Conservation (phyloP, 768 basidiomycete genomes). For the Pleurotus djamor region DNA sequence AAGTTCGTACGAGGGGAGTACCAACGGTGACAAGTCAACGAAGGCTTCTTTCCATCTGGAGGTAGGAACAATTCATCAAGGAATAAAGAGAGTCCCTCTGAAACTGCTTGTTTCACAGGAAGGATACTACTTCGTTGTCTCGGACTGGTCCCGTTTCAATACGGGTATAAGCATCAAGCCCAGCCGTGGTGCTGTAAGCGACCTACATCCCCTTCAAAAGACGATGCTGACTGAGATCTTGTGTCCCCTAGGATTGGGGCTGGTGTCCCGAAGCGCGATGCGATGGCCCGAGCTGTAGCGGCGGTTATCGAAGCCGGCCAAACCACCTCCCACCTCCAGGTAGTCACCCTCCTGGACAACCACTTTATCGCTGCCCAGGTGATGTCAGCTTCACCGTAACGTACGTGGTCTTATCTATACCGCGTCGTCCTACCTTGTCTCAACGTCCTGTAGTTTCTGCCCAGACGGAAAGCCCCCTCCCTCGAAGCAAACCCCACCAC, state of each 20-base stretch:
- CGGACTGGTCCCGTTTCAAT: slow-evolving; percentile 6
- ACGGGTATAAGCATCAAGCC: slow-evolving; percentile 5
- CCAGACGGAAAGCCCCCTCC: neutral
- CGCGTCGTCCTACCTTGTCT: neutral
- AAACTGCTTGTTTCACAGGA: neutral
- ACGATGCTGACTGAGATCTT: no score
- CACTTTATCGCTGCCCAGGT: slow-evolving; percentile 5
- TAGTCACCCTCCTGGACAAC: neutral
- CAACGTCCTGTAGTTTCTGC: slow-evolving; percentile 1
- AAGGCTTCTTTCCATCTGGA: slow-evolving; percentile 3
- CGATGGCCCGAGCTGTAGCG: neutral
- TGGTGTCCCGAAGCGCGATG: neutral
- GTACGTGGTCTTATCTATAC: neutral
- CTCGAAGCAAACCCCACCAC: neutral
- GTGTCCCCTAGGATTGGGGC: neutral
- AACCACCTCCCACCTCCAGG: slow-evolving; percentile 2
- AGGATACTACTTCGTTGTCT: slow-evolving; percentile 6
- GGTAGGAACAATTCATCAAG: neutral
- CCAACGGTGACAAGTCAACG: slow-evolving; percentile 7
- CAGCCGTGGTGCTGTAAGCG: neutral
- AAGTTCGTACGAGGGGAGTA: slow-evolving; percentile 3
- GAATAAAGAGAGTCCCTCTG: no score
- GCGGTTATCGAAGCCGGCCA: neutral
- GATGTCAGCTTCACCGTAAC: slow-evolving; percentile 3
- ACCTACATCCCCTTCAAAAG: neutral